Evolutionary conservation across 2,329 filamentous ascomycete genomes (phyloP).

Genomic region (Fusarium subtropicale): DNA sequence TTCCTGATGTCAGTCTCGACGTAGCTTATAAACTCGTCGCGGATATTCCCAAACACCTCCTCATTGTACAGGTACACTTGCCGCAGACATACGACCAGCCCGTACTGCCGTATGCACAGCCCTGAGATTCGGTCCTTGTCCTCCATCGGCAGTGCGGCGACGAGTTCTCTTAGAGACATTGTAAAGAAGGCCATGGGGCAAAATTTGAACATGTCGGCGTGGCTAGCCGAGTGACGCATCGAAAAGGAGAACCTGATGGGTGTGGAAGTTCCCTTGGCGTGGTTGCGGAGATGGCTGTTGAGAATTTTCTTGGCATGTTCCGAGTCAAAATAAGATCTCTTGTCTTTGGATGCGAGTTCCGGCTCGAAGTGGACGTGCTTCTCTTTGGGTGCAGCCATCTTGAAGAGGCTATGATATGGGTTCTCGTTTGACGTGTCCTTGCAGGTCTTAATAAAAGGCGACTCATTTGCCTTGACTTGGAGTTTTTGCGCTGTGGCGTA

Average conservation of each 20-base stretch:
- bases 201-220: constrained; percentile 4
- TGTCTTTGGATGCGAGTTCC: too few relatives aligned
- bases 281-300: constrained; percentile 1
- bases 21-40: neutral
- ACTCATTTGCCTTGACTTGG: neutral
- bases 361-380: neutral
- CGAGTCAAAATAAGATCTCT: neutral
- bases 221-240: constrained; percentile 2
- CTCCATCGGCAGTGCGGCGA: constrained; percentile 16
- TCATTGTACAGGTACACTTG: constrained; percentile 34
- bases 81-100: neutral
- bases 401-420: neutral
- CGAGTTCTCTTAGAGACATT: constrained; percentile 17
- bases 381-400: neutral
- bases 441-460: neutral
- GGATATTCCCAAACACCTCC: constrained; percentile 18
- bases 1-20: constrained; percentile 15
- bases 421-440: neutral
- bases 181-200: constrained; percentile 1
- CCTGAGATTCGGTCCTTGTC: constrained; percentile 21
- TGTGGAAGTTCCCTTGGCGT: neutral
- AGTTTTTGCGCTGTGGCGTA: neutral
- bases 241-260: constrained; percentile 15
- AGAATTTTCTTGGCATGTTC: neutral
- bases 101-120: constrained; percentile 13